Evolutionary conservation across 768 basidiomycete genomes (phyloP).

Genomic region (Boletus speciosus): DNA sequence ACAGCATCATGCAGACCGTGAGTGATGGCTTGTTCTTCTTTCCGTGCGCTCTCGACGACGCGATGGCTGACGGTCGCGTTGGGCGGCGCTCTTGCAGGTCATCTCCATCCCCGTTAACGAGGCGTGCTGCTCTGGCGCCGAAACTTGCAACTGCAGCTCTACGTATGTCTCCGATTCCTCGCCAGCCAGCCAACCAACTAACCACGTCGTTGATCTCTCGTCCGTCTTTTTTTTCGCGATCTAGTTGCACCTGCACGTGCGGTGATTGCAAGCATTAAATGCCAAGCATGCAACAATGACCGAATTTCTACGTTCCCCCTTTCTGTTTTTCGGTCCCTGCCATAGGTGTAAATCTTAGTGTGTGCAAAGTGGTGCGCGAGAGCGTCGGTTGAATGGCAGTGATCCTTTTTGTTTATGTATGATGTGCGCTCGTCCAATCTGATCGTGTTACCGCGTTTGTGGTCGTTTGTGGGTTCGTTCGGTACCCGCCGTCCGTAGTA

Average conservation of each 20-base stretch:
- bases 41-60: background rate
- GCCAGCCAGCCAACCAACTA: no score
- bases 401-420: background rate
- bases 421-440: background rate
- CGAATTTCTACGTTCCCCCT: background rate
- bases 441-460: background rate
- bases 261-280: constrained; percentile 19
- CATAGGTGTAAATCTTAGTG: background rate
- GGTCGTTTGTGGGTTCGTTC: background rate
- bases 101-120: constrained; percentile 15
- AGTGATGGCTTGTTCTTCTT: background rate
- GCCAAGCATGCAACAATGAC: background rate
- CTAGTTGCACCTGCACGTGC: constrained; percentile 18
- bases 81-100: background rate
- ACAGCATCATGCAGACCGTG: constrained; percentile 13
- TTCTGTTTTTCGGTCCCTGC: background rate
- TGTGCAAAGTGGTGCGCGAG: no score
- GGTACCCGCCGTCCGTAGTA: background rate
- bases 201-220: background rate
- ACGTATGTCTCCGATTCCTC: background rate
- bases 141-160: constrained; percentile 11
- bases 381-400: background rate
- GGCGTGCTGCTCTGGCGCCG: constrained; percentile 15
- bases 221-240: no score
- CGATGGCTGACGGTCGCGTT: background rate